These are phyloP conservation scores for Solanum bulbocastanum DNA, from an alignment of 257 asterid species.

Conservation along the genomic window DNA sequence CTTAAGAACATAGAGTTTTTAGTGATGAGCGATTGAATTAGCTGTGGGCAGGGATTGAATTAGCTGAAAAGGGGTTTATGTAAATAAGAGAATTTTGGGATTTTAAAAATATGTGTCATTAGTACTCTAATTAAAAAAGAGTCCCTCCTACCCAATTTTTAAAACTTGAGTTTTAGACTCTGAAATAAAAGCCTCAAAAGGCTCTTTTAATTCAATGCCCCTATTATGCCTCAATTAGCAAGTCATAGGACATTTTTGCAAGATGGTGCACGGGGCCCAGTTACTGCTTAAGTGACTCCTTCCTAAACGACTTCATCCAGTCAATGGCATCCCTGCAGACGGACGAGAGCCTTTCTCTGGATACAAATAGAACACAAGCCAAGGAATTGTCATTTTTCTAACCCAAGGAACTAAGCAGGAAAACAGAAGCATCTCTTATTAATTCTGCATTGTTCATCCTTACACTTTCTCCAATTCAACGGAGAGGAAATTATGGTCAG, in stretches of 20 bases:
- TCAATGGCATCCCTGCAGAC: neutral
- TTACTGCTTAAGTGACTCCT: neutral
- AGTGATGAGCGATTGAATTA: neutral
- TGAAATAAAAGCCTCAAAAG: neutral
- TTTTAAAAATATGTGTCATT: no score
- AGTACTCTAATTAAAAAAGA: neutral
- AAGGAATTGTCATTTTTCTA: neutral
- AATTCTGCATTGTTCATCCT: neutral
- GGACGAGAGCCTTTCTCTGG: neutral
- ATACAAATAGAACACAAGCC: neutral
- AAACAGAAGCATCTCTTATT: neutral
- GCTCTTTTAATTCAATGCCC: neutral
- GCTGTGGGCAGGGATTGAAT: neutral
- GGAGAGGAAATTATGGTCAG: neutral
- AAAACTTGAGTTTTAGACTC: neutral
- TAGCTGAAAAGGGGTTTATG: neutral
- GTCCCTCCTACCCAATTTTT: neutral
- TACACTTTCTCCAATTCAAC: neutral
- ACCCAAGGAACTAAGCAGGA: neutral
- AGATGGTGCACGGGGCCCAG: neutral
- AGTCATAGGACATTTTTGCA: neutral
- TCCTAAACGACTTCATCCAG: neutral
- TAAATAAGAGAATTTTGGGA: neutral
- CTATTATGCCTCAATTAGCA: neutral
- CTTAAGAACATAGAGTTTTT: neutral